Percentiles rank a stretch among this genome's conserved stretches.
These are phyloP conservation scores for Mycena crocata DNA, from an alignment of 768 basidiomycete genomes.

Conservation along the genomic window DNA sequence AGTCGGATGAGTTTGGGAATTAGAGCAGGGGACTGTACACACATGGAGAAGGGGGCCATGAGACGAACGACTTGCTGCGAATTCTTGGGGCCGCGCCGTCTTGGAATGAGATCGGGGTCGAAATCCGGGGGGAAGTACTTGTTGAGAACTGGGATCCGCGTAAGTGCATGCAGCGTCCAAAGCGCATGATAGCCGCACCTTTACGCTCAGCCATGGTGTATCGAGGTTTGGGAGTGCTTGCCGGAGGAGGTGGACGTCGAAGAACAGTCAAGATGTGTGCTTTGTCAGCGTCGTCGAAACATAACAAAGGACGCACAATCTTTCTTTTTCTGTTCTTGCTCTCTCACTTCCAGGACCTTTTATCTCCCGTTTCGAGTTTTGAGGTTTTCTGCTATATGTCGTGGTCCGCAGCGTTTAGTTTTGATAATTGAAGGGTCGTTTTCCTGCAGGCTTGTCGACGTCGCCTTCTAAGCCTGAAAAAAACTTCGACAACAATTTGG, in stretches of 20 bases:
- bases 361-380: too few species aligned
- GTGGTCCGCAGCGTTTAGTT: too few species aligned
- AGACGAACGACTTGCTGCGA: constrained; percentile 97
- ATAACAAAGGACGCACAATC: too few species aligned
- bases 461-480: too few species aligned
- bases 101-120: constrained; percentile 95
- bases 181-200: constrained; percentile 9
- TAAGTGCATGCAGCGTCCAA: neutral
- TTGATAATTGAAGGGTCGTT: too few species aligned
- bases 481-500: too few species aligned
- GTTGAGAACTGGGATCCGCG: constrained; percentile 75
- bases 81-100: constrained; percentile 91
- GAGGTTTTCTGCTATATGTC: too few species aligned
- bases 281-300: constrained; percentile 3
- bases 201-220: constrained; percentile 31
- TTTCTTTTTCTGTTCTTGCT: too few species aligned
- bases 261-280: neutral
- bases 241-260: neutral
- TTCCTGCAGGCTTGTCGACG: too few species aligned
- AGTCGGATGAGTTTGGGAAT: constrained; percentile 24
- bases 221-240: neutral
- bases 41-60: constrained; percentile 99
- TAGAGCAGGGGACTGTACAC: constrained; percentile 41
- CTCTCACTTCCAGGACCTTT: too few species aligned
- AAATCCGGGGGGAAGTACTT: constrained; percentile 99